Percentiles rank a stretch among this genome's conserved stretches.
These are phyloP conservation scores for Acanthamoeba royreba DNA, from an alignment of 208 protist genomes.

Conservation along the genomic window DNA sequence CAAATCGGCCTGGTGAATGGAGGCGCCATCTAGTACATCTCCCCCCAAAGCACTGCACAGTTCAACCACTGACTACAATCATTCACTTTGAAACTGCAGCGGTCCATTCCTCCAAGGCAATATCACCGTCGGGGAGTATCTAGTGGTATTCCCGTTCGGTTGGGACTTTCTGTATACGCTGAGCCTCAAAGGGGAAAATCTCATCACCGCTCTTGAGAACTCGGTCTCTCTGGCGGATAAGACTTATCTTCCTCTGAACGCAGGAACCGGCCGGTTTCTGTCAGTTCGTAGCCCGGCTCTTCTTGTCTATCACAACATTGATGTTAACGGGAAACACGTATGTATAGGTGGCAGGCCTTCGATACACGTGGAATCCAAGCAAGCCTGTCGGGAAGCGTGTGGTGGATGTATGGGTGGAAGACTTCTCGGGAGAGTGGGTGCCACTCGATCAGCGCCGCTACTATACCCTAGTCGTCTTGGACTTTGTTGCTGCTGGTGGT, in stretches of 20 bases:
- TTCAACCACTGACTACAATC: no score
- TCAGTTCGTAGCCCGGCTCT: neutral
- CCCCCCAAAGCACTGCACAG: no score
- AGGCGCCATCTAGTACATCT: neutral
- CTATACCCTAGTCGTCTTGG: neutral
- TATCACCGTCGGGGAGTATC: neutral
- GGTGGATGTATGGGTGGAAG: slow-evolving; percentile 6
- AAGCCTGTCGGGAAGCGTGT: neutral
- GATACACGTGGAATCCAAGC: neutral
- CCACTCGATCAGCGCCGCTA: neutral
- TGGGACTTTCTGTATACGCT: neutral
- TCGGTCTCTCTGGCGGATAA: neutral
- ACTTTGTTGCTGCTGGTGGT: neutral
- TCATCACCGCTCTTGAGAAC: neutral
- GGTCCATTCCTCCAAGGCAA: neutral
- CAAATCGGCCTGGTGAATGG: slow-evolving; percentile 7
- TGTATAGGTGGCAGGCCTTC: neutral
- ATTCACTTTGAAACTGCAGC: no score
- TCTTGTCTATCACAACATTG: neutral
- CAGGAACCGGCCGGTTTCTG: neutral
- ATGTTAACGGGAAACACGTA: neutral
- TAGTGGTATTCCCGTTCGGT: neutral
- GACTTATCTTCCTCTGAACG: neutral
- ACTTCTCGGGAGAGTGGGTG: neutral
- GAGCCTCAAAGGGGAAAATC: neutral